Conservation (phyloP, 257 asterid species). For the Nicotiana benthamiana region DNA sequence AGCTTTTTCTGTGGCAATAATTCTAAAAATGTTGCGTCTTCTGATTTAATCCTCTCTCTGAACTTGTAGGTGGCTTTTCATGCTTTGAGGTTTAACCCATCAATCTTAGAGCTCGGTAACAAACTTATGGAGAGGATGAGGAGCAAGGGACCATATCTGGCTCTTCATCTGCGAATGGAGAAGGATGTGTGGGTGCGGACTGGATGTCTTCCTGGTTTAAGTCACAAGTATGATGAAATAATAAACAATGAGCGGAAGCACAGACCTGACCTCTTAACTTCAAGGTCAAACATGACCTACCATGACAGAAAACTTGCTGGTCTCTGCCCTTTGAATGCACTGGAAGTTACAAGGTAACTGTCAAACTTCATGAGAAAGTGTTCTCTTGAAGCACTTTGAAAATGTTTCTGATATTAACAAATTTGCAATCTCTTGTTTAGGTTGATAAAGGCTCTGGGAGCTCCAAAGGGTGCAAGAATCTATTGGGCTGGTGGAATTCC, state of each 20-base stretch:
- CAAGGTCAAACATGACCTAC: slow-evolving; percentile 77
- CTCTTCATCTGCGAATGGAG: slow-evolving; percentile 88
- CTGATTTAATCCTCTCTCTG: not conserved
- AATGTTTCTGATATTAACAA: not conserved
- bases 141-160: slow-evolving; percentile 79
- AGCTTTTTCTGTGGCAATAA: not conserved
- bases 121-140: slow-evolving; percentile 63
- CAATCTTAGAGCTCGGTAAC: slow-evolving; percentile 53
- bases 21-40: not conserved
- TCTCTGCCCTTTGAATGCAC: slow-evolving; percentile 71
- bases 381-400: not conserved
- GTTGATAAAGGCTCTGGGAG: slow-evolving; percentile 46
- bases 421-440: slow-evolving; percentile 21
- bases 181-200: slow-evolving; percentile 95
- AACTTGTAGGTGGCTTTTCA: slow-evolving; percentile 68
- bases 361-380: not conserved
- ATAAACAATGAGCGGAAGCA: slow-evolving; percentile 55
- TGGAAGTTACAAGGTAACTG: slow-evolving; percentile 60
- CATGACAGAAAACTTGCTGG: slow-evolving; percentile 69
- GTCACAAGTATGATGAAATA: slow-evolving; percentile 46
- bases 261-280: slow-evolving; percentile 58
- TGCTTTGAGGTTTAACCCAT: slow-evolving; percentile 67
- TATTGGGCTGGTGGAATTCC: not conserved
- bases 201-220: slow-evolving; percentile 83
- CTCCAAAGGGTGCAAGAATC: not conserved